Percentiles rank a stretch among this genome's conserved stretches.
Evolutionary conservation across 345 rosid species (phyloP).

Genomic region (Jatropha curcas): DNA sequence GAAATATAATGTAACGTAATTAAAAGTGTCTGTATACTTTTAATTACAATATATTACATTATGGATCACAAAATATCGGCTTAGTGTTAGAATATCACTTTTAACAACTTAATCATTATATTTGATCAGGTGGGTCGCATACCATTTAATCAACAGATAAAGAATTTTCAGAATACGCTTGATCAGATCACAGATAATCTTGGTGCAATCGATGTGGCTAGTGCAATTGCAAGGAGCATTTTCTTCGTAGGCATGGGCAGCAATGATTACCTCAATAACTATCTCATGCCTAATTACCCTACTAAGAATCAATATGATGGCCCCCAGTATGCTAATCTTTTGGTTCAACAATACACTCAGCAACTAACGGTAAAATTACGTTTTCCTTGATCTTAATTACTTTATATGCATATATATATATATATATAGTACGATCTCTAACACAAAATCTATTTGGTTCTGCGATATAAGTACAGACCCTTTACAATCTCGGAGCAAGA

Average conservation of each 20-base stretch:
- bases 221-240: constrained; percentile 52
- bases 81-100: no score
- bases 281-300: constrained; percentile 90
- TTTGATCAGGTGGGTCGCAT: constrained; percentile 75
- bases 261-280: constrained; percentile 93
- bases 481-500: constrained; percentile 84
- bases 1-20: no score
- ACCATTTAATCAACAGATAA: constrained; percentile 79
- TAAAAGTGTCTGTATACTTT: no score
- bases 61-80: no score
- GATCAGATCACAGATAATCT: constrained; percentile 61
- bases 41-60: no score
- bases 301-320: constrained; percentile 67
- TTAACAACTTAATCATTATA: no score
- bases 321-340: constrained; percentile 68
- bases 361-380: constrained; percentile 61
- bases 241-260: constrained; percentile 97
- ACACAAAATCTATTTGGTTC: not conserved
- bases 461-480: constrained; percentile 14
- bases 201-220: constrained; percentile 55
- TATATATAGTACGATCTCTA: not conserved
- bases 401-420: no score
- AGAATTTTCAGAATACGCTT: constrained; percentile 71
- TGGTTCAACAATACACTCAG: constrained; percentile 62
- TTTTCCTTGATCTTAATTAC: not conserved